Percentiles rank a stretch among this genome's conserved stretches.
These are phyloP conservation scores for Candida glucosophila DNA, from an alignment of 1,139 yeast genomes.

Conservation along the genomic window DNA sequence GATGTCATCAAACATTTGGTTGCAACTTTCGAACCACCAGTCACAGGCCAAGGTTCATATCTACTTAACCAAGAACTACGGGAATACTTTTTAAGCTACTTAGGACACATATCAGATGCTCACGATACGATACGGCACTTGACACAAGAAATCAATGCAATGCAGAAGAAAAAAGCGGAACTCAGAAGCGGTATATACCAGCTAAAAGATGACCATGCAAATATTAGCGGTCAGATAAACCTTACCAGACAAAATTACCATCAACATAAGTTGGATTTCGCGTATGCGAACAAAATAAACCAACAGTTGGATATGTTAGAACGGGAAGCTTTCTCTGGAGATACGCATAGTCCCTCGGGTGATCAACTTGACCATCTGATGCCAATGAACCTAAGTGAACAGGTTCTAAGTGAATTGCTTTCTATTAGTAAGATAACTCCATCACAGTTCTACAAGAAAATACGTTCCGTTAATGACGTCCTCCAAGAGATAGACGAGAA, in stretches of 20 bases:
- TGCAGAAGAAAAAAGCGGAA: conserved; percentile 33
- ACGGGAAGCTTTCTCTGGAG: not conserved
- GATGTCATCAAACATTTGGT: conserved; percentile 31
- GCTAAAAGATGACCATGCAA: conserved; percentile 26
- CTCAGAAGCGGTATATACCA: conserved; percentile 32
- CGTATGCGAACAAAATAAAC: too few species aligned
- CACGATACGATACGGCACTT: conserved; percentile 36
- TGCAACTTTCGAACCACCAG: conserved; percentile 17
- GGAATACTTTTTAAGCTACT: conserved; percentile 19
- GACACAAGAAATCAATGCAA: conserved; percentile 23
- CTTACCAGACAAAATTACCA: conserved; percentile 23
- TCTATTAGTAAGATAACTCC: too few species aligned
- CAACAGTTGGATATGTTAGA: conserved; percentile 5
- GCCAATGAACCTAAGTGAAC: too few species aligned
- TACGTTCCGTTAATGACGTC: too few species aligned
- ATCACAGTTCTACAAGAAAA: too few species aligned
- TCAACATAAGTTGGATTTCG: conserved; percentile 14
- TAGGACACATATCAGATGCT: conserved; percentile 25
- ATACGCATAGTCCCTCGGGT: too few species aligned
- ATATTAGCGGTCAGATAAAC: conserved; percentile 32
- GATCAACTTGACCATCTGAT: too few species aligned
- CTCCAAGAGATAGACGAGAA: too few species aligned
- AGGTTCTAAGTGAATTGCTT: too few species aligned
- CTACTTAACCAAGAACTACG: conserved; percentile 25
- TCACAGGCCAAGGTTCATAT: conserved; percentile 9